Evolutionary conservation across 495 filamentous ascomycete genomes (phyloP), one percentile per base, ranked within the genome.

Genomic region (Annulohypoxylon bovei): DNA sequence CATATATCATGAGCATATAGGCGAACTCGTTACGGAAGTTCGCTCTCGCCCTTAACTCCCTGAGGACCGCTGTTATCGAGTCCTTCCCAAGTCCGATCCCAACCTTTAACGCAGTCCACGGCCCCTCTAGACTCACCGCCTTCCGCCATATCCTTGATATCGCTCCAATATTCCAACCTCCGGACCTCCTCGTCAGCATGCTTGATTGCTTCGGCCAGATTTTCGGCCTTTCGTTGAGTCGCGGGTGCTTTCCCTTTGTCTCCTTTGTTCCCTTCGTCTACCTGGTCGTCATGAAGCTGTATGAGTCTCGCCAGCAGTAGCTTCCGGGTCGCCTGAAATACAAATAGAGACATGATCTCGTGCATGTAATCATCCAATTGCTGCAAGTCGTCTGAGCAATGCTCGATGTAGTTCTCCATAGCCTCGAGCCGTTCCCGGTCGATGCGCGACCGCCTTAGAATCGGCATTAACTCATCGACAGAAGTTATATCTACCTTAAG

Each of bases 391-490:
- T 95, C 92, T 3, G 90, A 89, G 22, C 88, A 92, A 30, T 94
- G 83, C n/a, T 88, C 80, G 3, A 97, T 78, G 76, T 98, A 99
- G 57, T 84, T 90, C 62, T 88, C 87, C 27, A 98, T 82, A 0
- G 88, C 91, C 63, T 93, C 89, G 54, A 95, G 87, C 80, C 93
- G 98, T 81, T 98, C 94, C 9, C 96, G 86, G 75, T 99, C 96
- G 47, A 99, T 91, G 1, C 91, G 83, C 1, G 89, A 87, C 52
- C 76, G 78, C 66, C 88, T 89, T 57, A 98, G 75, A 1, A 85
- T 84, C 33, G 71, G 69, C 70, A 77, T 73, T 77, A 76, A 50
- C 32, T 73, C 44, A 73, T 79, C 39, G 44, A 72, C 37, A 68
- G 81, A 68, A 63, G 40, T 62, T 72, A 71, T 35, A 28, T 77